A percentile compares a stretch with the other conserved stretches of the same genome.
Conservation (phyloP, 1,284 basidiomycete species). For the Golubevia sp. region DNA sequence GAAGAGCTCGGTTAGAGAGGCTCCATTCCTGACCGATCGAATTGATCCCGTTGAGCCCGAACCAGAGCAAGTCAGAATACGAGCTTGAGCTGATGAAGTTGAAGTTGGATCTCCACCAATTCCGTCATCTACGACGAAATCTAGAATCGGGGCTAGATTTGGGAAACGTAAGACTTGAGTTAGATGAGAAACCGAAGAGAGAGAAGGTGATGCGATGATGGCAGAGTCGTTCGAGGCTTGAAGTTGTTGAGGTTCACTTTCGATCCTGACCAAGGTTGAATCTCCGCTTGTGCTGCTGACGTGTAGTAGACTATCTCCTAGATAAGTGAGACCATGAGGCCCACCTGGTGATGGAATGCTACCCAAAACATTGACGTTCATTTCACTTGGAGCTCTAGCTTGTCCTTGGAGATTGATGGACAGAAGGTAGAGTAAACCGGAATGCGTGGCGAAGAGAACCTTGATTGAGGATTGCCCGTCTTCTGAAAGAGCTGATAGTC, state of each 20-base stretch:
- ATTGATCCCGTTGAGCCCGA: constrained; percentile 42
- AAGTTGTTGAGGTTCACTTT: constrained; percentile 7
- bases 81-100: constrained; percentile 23
- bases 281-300: constrained; percentile 43
- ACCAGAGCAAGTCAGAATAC: constrained; percentile 49
- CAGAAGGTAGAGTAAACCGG: constrained; percentile 14
- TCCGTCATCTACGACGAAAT: constrained; percentile 43
- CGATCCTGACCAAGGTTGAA: constrained; percentile 28
- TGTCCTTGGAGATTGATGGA: constrained; percentile 15
- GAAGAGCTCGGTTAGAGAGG: constrained; percentile 14
- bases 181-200: background rate
- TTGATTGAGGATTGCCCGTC: constrained; percentile 8
- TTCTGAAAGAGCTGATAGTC: background rate
- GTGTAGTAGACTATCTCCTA: constrained; percentile 41
- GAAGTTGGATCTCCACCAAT: constrained; percentile 18
- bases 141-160: constrained; percentile 40
- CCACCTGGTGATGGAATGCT: constrained; percentile 27
- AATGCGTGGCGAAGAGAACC: constrained; percentile 25
- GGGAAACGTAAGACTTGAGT: background rate
- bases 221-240: background rate
- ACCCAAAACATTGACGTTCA: constrained; percentile 26
- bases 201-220: constrained; percentile 8
- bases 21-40: constrained; percentile 38
- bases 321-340: constrained; percentile 29
- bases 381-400: constrained; percentile 1